A percentile compares a stretch with the other conserved stretches of the same genome.
These are phyloP conservation scores for Amoebophrya sp. DNA, from an alignment of 169 alveolate species.

Conservation along the genomic window DNA sequence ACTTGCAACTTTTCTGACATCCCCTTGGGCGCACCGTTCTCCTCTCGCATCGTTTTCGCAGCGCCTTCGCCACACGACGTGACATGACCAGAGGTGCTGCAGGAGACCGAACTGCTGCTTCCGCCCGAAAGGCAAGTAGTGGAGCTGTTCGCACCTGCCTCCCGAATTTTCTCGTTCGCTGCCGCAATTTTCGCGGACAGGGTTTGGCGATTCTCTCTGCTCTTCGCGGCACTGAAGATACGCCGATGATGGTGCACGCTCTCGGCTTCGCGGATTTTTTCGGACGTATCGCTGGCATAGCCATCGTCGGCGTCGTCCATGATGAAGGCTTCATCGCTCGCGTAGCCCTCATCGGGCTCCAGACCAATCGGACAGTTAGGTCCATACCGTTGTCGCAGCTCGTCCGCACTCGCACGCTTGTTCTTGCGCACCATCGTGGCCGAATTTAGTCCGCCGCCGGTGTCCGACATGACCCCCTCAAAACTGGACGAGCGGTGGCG, in stretches of 20 bases:
- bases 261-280: neutral
- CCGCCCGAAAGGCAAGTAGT: neutral
- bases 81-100: neutral
- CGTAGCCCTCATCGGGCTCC: neutral
- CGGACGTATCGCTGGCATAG: neutral
- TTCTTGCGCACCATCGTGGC: too few relatives aligned
- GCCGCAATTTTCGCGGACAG: neutral
- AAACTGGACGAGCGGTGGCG: too few relatives aligned
- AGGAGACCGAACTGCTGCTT: neutral
- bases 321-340: neutral
- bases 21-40: neutral
- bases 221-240: neutral
- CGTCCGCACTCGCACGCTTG: too few relatives aligned
- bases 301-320: neutral
- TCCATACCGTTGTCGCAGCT: neutral
- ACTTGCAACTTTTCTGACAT: neutral
- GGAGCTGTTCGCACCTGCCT: neutral
- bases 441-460: too few relatives aligned
- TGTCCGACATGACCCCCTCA: too few relatives aligned
- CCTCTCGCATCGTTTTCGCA: neutral
- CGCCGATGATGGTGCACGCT: neutral
- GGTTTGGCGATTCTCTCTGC: neutral
- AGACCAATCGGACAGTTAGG: neutral
- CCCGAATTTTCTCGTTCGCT: neutral
- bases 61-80: neutral